phyloP scores from a whole-genome alignment of 805 yeast genomes.

The Metschnikowia colocasiae region DNA sequence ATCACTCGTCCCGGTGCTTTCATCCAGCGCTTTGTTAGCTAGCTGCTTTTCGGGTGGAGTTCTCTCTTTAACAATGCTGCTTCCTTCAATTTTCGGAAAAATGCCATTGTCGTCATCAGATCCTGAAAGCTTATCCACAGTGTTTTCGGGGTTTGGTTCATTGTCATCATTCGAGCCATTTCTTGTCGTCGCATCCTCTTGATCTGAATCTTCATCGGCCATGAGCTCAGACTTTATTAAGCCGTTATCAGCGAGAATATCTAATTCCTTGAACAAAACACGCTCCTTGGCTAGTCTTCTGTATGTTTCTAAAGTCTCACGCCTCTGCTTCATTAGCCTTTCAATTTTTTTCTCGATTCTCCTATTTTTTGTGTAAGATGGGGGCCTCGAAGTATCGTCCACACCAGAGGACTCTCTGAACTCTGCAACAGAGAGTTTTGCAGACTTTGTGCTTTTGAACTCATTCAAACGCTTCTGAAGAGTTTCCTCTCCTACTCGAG shows the following conservation, averaged over 20 bases:
- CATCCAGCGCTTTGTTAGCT: not conserved
- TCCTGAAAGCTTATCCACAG: not conserved
- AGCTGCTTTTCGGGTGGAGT: not conserved
- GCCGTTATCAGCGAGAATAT: not conserved
- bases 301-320: constrained; percentile 20
- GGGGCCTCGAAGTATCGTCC: constrained; percentile 62
- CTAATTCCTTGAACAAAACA: constrained; percentile 8
- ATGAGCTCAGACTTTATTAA: not conserved
- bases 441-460: constrained; percentile 75
- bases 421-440: constrained; percentile 63
- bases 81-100: not conserved
- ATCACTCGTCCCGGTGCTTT: not conserved
- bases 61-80: not conserved
- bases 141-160: not conserved
- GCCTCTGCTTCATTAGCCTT: constrained; percentile 22
- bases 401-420: constrained; percentile 55
- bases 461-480: constrained; percentile 87
- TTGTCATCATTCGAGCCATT: not conserved
- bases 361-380: constrained; percentile 69
- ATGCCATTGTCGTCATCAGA: not conserved
- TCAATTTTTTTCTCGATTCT: constrained; percentile 43
- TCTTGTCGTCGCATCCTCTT: constrained; percentile 2
- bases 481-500: constrained; percentile 93
- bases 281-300: constrained; percentile 21
- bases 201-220: constrained; percentile 11